Evolutionary conservation across 192 early-diverging fungal genomes (phyloP), one percentile per base, ranked within the genome.

Genomic region (Backusella macrospora): DNA sequence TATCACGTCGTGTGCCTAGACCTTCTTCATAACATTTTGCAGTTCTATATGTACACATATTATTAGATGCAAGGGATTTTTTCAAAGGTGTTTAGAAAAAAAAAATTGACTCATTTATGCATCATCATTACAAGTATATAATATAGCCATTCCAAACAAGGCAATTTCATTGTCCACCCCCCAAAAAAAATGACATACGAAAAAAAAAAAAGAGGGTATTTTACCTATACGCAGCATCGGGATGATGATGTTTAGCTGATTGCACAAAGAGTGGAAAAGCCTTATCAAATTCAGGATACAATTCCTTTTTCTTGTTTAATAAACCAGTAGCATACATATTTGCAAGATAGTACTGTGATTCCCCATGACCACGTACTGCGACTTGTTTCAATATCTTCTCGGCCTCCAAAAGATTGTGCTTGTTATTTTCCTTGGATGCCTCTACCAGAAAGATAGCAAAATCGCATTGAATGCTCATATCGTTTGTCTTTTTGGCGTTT

Each of bases 331-430:
- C 86, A 73, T 87, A 90, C 49, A 89, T 79, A 55, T 91, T 87
- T 47, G 85, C 92, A n/a, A 93, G 82, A 39, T 86, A 83, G 65
- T 89, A 85, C 73, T 91, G 90, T 18, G 91, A 90, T 69, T 92
- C 86, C 6, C 87, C 80, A 74, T 89, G 86, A 8, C 88, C 88
- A 10, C 73, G 70, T 14, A 72, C 82, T 29, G 85, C 82, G 18
- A 92, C 64, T 70, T 90, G 85, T 65, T 83, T 84, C 42, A 92
- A 74, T 9, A 91, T 59, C 71, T 82, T 80, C 78, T 87, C 85
- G 6, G 88, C 92, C 75, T 93, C 92, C 29, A 85, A 87, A 62
- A 86, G 78, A 66, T 88, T 73, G 8, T 59, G 52, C 4, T 59
- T 23, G 26, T 12, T 59, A 0, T 23, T 7, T 9, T 23, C 52